phyloP scores from a whole-genome alignment of 768 basidiomycete species.

The Botryobasidium botryosum region DNA sequence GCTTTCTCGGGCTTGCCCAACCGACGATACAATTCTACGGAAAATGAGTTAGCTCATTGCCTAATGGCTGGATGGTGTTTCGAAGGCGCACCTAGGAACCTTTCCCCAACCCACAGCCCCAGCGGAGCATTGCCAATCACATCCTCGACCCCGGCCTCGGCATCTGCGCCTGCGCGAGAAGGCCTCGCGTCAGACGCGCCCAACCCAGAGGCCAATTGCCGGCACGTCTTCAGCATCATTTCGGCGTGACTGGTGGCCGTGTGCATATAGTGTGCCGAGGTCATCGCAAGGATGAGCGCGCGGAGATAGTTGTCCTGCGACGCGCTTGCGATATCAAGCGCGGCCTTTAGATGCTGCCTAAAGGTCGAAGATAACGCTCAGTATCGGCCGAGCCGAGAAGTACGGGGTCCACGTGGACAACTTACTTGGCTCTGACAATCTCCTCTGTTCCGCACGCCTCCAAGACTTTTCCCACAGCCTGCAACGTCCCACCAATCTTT shows the following conservation, averaged over 20 bases:
- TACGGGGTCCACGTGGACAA: background rate
- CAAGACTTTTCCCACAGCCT: slow-evolving; percentile 8
- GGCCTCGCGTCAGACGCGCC: slow-evolving; percentile 27
- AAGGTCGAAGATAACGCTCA: background rate
- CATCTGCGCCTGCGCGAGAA: slow-evolving; percentile 9
- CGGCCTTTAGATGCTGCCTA: slow-evolving; percentile 42
- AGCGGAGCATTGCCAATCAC: slow-evolving; percentile 42
- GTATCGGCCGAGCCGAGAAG: slow-evolving; percentile 7
- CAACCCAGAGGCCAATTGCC: slow-evolving; percentile 53
- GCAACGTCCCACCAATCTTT: slow-evolving; percentile 1
- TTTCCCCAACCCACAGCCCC: slow-evolving; percentile 56
- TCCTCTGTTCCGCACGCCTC: slow-evolving; percentile 22
- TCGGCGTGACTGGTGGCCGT: slow-evolving; percentile 54
- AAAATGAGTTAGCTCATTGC: background rate
- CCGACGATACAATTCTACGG: slow-evolving; percentile 5
- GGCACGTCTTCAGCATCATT: slow-evolving; percentile 46
- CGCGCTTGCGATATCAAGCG: slow-evolving; percentile 37
- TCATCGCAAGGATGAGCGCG: slow-evolving; percentile 47
- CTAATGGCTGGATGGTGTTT: background rate
- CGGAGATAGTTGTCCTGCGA: slow-evolving; percentile 59
- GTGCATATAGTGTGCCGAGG: slow-evolving; percentile 52
- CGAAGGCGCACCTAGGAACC: slow-evolving; percentile 37
- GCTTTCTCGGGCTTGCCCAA: slow-evolving; percentile 3
- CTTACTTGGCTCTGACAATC: slow-evolving; percentile 43
- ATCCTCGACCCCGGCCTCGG: slow-evolving; percentile 12